Evolutionary conservation across 805 yeast genomes (phyloP).

Genomic region (Wickerhamiella australiensis): DNA sequence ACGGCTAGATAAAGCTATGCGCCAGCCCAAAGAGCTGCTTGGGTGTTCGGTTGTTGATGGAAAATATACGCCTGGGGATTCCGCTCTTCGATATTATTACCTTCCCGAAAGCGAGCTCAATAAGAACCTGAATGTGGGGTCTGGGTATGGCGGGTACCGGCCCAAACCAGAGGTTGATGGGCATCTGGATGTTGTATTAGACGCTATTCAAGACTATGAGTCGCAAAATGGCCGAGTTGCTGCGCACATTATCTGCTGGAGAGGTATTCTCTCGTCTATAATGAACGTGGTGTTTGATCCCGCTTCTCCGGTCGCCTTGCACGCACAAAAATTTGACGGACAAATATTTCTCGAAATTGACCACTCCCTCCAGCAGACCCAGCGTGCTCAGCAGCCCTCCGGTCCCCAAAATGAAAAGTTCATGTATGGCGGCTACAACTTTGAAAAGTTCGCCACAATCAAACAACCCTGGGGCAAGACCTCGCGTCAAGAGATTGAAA

Average conservation of each 20-base stretch:
- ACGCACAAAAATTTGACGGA: conserved; percentile 54
- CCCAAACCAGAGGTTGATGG: conserved; percentile 32
- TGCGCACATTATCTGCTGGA: conserved; percentile 64
- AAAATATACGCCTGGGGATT: conserved; percentile 35
- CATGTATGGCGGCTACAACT: conserved; percentile 52
- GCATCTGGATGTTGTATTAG: conserved; percentile 47
- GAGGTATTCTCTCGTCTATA: conserved; percentile 71
- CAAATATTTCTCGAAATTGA: conserved; percentile 35
- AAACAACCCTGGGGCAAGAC: conserved; percentile 69
- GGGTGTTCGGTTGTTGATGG: conserved; percentile 48
- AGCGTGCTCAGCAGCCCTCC: conserved; percentile 15
- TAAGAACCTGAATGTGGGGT: conserved; percentile 47
- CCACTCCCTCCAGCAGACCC: conserved; percentile 19
- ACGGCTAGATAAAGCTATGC: conserved; percentile 42
- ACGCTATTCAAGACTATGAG: conserved; percentile 48
- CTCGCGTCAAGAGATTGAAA: conserved; percentile 55
- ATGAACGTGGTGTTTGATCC: conserved; percentile 53
- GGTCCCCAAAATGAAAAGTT: conserved; percentile 20
- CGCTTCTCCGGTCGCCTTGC: conserved; percentile 46
- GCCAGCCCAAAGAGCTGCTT: conserved; percentile 77
- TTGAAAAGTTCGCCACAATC: conserved; percentile 67
- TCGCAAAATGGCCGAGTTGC: conserved; percentile 33
- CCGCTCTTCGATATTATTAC: conserved; percentile 59
- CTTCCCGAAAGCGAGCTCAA: conserved; percentile 58
- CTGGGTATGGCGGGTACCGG: conserved; percentile 51